Percentiles rank a stretch among this genome's conserved stretches.
Evolutionary conservation across 2,329 filamentous ascomycete species (phyloP).

Genomic region (Akanthomyces uredinophilus): DNA sequence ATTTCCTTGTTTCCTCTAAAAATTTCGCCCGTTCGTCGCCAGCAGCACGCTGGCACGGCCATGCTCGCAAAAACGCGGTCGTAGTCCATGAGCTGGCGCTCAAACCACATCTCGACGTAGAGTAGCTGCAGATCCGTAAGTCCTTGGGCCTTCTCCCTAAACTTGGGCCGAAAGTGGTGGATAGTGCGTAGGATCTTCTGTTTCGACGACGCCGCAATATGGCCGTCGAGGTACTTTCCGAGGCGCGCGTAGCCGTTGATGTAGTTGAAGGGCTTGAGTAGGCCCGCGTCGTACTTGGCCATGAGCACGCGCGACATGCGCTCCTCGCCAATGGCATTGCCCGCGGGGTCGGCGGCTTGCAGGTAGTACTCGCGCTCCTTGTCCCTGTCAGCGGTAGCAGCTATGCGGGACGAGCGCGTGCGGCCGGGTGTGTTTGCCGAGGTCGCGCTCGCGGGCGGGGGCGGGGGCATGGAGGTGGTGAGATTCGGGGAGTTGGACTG

Average conservation of each 20-base stretch:
- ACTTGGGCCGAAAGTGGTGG: conserved; percentile 90
- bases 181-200: conserved; percentile 89
- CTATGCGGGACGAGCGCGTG: conserved; percentile 55
- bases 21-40: conserved; percentile 94
- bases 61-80: conserved; percentile 98
- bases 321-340: conserved; percentile 79
- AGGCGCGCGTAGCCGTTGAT: conserved; percentile 91
- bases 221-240: conserved; percentile 84
- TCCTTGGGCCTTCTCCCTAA: conserved; percentile 87
- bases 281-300: conserved; percentile 92
- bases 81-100: conserved; percentile 93
- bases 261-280: conserved; percentile 97
- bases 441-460: conserved; percentile 28
- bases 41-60: conserved; percentile 96
- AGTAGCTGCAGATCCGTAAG: conserved; percentile 92
- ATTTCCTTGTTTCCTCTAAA: conserved; percentile 98
- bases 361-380: conserved; percentile 88
- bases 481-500: conserved; percentile 17
- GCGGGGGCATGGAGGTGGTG: conserved; percentile 40
- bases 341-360: conserved; percentile 90
- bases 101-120: conserved; percentile 98
- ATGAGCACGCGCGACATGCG: conserved; percentile 91
- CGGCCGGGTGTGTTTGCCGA: conserved; percentile 37
- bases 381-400: conserved; percentile 64
- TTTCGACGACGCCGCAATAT: conserved; percentile 76